These are phyloP conservation scores for Collybia sordida DNA, from an alignment of 768 basidiomycete genomes.

Conservation along the genomic window DNA sequence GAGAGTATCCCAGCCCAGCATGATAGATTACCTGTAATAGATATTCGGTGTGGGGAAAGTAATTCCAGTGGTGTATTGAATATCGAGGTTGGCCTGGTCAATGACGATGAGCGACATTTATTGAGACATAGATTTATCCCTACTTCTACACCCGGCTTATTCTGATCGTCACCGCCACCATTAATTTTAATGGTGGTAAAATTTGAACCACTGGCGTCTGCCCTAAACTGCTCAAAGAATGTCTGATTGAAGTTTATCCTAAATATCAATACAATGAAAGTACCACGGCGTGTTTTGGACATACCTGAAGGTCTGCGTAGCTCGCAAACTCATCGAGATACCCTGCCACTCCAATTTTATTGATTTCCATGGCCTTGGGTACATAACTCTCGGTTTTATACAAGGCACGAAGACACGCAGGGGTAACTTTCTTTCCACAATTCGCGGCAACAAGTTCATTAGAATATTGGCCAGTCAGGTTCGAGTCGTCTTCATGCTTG, in stretches of 20 bases:
- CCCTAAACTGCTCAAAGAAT: constrained; percentile 49
- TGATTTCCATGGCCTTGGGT: constrained; percentile 38
- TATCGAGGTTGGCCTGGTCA: constrained; percentile 62
- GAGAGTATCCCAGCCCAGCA: constrained; percentile 13
- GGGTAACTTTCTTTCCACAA: constrained; percentile 51
- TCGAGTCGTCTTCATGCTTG: too few species aligned
- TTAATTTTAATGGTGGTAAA: constrained; percentile 48
- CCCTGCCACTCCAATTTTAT: constrained; percentile 59
- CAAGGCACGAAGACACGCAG: constrained; percentile 54
- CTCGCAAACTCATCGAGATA: constrained; percentile 61
- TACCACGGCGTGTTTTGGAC: background rate
- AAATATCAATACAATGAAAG: background rate
- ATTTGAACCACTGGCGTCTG: constrained; percentile 42
- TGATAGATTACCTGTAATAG: constrained; percentile 42
- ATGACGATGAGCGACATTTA: background rate
- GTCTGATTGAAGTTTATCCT: constrained; percentile 30
- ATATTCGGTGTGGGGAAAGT: constrained; percentile 56
- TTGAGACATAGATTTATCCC: constrained; percentile 1
- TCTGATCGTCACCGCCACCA: constrained; percentile 55
- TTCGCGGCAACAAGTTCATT: constrained; percentile 31
- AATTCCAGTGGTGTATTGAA: constrained; percentile 61
- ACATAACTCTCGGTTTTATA: constrained; percentile 53
- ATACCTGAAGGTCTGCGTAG: constrained; percentile 51
- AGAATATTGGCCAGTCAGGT: background rate
- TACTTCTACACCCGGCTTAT: constrained; percentile 56